phyloP scores from a whole-genome alignment of 1,284 basidiomycete genomes.

The Sphaerobolus stellatus region DNA sequence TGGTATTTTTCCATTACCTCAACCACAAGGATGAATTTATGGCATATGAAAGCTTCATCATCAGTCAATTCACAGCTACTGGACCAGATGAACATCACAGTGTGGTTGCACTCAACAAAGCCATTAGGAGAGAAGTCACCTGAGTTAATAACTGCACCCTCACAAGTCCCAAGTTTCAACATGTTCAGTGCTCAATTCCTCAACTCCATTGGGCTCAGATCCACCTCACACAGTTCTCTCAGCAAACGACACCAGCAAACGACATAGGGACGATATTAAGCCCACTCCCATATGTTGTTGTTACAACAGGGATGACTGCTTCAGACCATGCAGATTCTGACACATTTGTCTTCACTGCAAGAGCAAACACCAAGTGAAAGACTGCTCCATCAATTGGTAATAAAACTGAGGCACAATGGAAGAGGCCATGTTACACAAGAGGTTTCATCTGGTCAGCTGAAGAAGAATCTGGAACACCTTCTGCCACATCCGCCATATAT shows the following conservation, averaged over 20 bases:
- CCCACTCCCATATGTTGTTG: slow-evolving; percentile 15
- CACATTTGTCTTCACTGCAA: slow-evolving; percentile 20
- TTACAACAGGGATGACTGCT: slow-evolving; percentile 16
- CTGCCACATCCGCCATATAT: slow-evolving; percentile 21
- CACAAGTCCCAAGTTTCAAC: slow-evolving; percentile 9
- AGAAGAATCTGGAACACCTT: neutral
- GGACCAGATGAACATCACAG: too few species aligned
- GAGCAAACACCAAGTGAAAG: slow-evolving; percentile 1
- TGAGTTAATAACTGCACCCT: slow-evolving; percentile 24
- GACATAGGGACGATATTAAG: too few species aligned
- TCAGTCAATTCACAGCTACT: slow-evolving; percentile 22
- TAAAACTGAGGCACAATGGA: too few species aligned
- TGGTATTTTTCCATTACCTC: slow-evolving; percentile 28
- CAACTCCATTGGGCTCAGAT: too few species aligned
- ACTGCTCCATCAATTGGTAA: neutral
- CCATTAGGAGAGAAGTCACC: slow-evolving; percentile 26
- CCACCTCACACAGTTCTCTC: neutral
- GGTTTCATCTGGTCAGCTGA: neutral
- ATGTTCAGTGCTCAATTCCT: neutral
- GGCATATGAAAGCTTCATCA: slow-evolving; percentile 26
- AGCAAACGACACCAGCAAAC: neutral
- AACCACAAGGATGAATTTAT: slow-evolving; percentile 27
- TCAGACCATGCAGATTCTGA: slow-evolving; percentile 10
- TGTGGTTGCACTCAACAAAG: slow-evolving; percentile 31
- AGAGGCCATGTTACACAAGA: neutral